Evolutionary conservation across 1,139 yeast species (phyloP), one percentile per base, ranked within the genome.

Genomic region (Komagataea norvegica): DNA sequence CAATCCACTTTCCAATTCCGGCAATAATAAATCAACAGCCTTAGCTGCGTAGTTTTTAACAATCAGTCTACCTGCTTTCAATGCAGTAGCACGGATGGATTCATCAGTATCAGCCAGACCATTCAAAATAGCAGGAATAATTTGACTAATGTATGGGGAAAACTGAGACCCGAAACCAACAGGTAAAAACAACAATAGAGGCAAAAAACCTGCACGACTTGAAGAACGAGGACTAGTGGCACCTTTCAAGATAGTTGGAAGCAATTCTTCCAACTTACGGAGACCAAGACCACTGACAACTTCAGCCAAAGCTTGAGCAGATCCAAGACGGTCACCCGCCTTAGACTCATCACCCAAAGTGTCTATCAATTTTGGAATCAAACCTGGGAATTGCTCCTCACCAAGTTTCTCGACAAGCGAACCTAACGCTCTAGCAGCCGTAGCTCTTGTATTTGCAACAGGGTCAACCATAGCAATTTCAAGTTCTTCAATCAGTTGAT

Each of bases 391-490:
- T 53, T 79, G 82, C 31, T 85, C 95, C 62, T 93, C 99, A 42
- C 99, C 99, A 32, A 93, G 70, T 60, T 89, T 91, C 60, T 91
- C 97, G 36, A 91, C 96, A 50, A 93, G 70, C 0, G 96, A 88
- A 48, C 99, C 99, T 41, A 93, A 69, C 0, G 98, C 98, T 64
- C 96, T 80, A 19, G 96, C 91, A 19, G 97, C 98, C 25, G 96
- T 93, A 2, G 97, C 93, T 60, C 98, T 78, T 0, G 98, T 91
- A 31, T 83, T 86, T 25, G 98, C 96, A 36, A 93, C 98, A 1
- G 98, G 98, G 55, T 93, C 99, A 40, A 93, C 96, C 95, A 93
- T 89, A 2, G 97, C 95, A 30, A 74, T 70, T 59, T 91, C 96
- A 43, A 93, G 74, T 53, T 88, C 96, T 11, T 77, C 72, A 32